A percentile compares a stretch with the other conserved stretches of the same genome.
Conservation (phyloP, 139 green algal genomes). For the Zygnema cylindricum region DNA sequence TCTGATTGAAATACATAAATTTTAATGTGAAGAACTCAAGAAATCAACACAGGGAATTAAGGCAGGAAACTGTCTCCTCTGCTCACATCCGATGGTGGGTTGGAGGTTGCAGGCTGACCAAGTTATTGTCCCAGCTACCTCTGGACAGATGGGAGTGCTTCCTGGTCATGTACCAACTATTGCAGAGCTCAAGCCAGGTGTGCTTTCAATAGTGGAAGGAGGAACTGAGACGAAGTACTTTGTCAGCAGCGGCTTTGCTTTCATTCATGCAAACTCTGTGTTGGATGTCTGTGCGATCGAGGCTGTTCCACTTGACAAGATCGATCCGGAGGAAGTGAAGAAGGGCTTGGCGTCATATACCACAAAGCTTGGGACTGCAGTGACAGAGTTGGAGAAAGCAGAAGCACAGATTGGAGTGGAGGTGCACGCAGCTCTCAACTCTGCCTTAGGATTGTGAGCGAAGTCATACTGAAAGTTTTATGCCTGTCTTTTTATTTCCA, state of each 20-base stretch:
- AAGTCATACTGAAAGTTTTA: too few species aligned
- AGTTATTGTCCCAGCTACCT: constrained; percentile 80
- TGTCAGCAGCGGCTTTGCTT: constrained; percentile 84
- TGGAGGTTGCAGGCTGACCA: constrained; percentile 89
- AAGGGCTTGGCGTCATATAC: constrained; percentile 75
- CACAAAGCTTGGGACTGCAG: constrained; percentile 72
- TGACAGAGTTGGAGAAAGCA: constrained; percentile 84
- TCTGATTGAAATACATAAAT: background rate
- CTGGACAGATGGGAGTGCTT: constrained; percentile 88
- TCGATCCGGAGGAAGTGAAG: constrained; percentile 56
- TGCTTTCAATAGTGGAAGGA: constrained; percentile 83
- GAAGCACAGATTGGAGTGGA: constrained; percentile 88
- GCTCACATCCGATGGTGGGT: too few species aligned
- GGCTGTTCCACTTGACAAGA: constrained; percentile 77
- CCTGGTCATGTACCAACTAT: constrained; percentile 88
- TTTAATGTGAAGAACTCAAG: background rate
- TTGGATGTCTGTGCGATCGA: constrained; percentile 85
- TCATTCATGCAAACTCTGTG: constrained; percentile 83
- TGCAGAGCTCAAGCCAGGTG: constrained; percentile 82
- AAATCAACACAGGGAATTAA: too few species aligned
- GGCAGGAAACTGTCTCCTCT: too few species aligned
- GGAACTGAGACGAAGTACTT: constrained; percentile 80
- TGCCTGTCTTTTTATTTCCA: too few species aligned
- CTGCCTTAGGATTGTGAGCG: constrained; percentile 46
- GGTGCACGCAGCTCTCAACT: constrained; percentile 82